These are phyloP conservation scores for Rhodomyrtus tomentosa DNA, from an alignment of 345 rosid genomes.

Conservation along the genomic window DNA sequence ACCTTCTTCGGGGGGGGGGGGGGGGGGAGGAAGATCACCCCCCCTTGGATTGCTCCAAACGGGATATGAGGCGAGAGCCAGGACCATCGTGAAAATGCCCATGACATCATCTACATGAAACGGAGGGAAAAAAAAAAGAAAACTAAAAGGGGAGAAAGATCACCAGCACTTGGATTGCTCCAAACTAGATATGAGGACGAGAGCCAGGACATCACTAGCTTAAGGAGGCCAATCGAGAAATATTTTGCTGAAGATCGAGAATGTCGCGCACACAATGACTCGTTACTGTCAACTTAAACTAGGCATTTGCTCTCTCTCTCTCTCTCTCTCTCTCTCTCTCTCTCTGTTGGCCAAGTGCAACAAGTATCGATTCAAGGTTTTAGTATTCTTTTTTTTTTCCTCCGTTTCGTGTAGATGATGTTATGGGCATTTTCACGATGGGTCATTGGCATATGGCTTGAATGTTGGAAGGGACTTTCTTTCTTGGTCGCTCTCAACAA, in stretches of 20 bases:
- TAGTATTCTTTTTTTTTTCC: neutral
- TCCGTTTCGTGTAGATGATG: neutral
- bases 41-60: too few species aligned
- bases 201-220: constrained; percentile 80
- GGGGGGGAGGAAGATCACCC: too few species aligned
- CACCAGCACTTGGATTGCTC: constrained; percentile 61
- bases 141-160: too few species aligned
- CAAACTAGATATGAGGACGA: constrained; percentile 72
- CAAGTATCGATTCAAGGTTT: neutral
- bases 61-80: too few species aligned
- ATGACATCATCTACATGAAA: too few species aligned
- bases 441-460: neutral
- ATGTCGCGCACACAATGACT: neutral
- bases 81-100: too few species aligned
- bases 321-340: too few species aligned
- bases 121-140: too few species aligned
- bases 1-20: too few species aligned
- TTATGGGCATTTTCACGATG: neutral
- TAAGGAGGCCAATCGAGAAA: constrained; percentile 52
- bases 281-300: neutral
- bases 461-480: neutral
- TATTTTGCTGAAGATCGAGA: constrained; percentile 51
- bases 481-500: neutral
- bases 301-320: neutral
- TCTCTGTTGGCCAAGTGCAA: too few species aligned